Base-by-base conservation (phyloP, 2,329 filamentous ascomycete species). In the Fusarium brevicatenulatum region DNA sequence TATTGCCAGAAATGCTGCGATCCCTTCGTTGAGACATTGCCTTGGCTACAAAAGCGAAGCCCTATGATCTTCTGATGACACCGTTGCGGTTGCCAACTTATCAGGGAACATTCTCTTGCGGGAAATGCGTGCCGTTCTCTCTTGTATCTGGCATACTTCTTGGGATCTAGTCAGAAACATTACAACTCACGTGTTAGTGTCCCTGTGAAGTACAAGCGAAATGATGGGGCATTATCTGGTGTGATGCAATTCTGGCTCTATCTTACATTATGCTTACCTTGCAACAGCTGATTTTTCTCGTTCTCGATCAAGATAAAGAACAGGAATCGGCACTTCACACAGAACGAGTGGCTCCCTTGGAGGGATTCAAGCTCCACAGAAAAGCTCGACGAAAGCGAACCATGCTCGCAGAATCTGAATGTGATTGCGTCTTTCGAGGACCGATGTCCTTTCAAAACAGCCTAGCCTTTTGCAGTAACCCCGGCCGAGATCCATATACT, bases 1-100 rank as follows among this genome's bases (percentile, higher is more conserved):
- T 46, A 13, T 13, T 4, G 18, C 7, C 1, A 8, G 44, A 15
- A 47, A 30, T 8, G 12, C 19, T 7, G 0, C 7, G 7, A 15
- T 12, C 44, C 4, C 5, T 30, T 5, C 19, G 7, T 21, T 16
- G 4, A 16, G 12, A 28, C 25, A 11, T 47, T 47, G 44, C 9
- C 5, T 47, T 8, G 13, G 2, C 19, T 47, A 28, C 4, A 28
- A 28, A 8, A 13, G 18, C 4, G 28, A 10, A 15, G 4, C 18
- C 4, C 4, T 5, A 15, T 28, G 5, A 28, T 28, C 44, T 47
- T 28, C 25, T 19, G 5, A 47, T 28, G 19, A 7, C 44, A 21
- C 7, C 19, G 1, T 21, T 21, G 19, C 25, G 15, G 13, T 4
- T 16, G 19, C 25, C 19, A 47, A 47, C 12, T 15, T 11, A 21